Evolutionary conservation across 345 rosid species (phyloP), one percentile per base, ranked within the genome.

Genomic region (Euphorbia tirucalli): DNA sequence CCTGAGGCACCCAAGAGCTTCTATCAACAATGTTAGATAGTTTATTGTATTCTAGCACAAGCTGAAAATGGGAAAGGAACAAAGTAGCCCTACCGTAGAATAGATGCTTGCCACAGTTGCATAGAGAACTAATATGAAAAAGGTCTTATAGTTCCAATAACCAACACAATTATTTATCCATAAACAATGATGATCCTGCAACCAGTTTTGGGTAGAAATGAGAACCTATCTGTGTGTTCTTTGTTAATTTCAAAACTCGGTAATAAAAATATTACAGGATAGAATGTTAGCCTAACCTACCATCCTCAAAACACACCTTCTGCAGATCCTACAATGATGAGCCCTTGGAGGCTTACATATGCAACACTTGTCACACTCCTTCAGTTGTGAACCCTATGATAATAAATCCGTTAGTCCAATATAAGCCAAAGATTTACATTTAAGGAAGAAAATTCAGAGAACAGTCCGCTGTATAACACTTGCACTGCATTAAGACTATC

Each of bases 51-150:
- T 35, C 27, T 46, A 27, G 57, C n/a, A n/a, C 16, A 57, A 71
- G 54, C 5, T 13, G 66, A 11, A 14, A 16, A 16, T 11, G 41
- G 27, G 32, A 43, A 28, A 54, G 37, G 57, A 11, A 58, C 27
- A 10, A 55, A 80, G 9, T 30, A 73, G 62, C n/a, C 84, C 49
- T 86, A 91, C 98, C 46, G 68, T 61, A n/a, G 97, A 89, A 71
- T 93, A 83, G 75, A 86, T 68, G 85, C 86, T 84, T 66, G 85
- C 90, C n/a, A 82, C 18, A 30, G 93, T 85, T 64, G 91, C 88
- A 73, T 81, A 84, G 72, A 85, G 63, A 16, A 71, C 62, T 35
- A 77, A 50, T 39, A 71, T 28, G 48, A 71, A 59, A 50, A 77
- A 77, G 44, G 75, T 75, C 52, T 77, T 77, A 43, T 71, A 77